Evolutionary conservation across 2,329 filamentous ascomycete species (phyloP), one percentile per base, ranked within the genome.

Genomic region (Nemania serpens): DNA sequence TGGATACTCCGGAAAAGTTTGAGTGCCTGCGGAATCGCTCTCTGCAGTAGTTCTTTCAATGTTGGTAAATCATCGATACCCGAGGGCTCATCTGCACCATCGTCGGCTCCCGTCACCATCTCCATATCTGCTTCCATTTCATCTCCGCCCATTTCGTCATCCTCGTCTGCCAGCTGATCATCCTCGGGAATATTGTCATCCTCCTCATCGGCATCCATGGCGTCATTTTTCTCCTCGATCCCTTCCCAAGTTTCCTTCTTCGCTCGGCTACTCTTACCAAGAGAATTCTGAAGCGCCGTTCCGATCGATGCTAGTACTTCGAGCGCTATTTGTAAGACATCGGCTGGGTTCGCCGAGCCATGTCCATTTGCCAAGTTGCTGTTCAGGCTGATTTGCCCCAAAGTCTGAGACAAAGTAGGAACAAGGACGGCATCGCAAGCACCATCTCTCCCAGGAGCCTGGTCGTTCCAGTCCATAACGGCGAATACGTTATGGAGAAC

Each of bases 281-380:
- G 70, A 5, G 81, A 80, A 36, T 81, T 77, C 67, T 84, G 82
- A 12, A 89, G 75, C 47, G 78, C 80, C 2, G 85, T 88, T 43
- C 85, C 86, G 48, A 90, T 88, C 6, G 86, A 86, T 3, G 86
- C 87, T 0, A 88, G 76, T 15, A 87, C 83, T 72, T 89, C 85
- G 0, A 90, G 75, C 2, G 85, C 84, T 15, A 86, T 73, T 68
- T 83, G 78, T 53, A 83, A 73, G 41, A 81, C 78, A 63, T 84
- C 82, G 7, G 74, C 65, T 1, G 79, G 74, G 62, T 74, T 77
- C 9, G 76, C 75, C 69, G 75, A 78, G 57, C 73, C 74, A 18
- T 73, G 62, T 34, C 74, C 77, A 37, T 79, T 70, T 68, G 70
- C 17, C 66, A 55, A 63, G 12, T 49, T 69, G 62, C 56, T 66